phyloP scores from a whole-genome alignment of 208 protist species.

The Vickermania spadyakhi region DNA sequence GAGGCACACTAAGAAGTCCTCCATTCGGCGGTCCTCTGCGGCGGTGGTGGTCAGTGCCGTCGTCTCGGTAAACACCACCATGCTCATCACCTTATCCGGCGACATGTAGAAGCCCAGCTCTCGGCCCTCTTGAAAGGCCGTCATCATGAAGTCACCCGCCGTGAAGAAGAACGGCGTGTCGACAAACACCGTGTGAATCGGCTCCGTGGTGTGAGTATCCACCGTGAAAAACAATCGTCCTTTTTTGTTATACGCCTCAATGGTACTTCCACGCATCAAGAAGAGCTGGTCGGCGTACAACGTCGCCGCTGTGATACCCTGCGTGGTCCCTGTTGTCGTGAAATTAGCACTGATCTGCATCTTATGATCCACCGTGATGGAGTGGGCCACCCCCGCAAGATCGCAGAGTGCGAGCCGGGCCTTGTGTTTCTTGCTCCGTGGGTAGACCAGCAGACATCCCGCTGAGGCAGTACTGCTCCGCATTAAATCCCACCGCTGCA shows the following conservation, averaged over 20 bases:
- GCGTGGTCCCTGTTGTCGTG: slow-evolving; percentile 21
- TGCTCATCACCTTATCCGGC: slow-evolving; percentile 75
- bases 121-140: slow-evolving; percentile 57
- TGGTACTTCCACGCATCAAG: slow-evolving; percentile 47
- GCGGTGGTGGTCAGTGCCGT: slow-evolving; percentile 7
- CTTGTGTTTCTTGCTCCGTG: slow-evolving; percentile 45
- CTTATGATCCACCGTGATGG: slow-evolving; percentile 49
- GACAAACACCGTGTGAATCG: slow-evolving; percentile 45
- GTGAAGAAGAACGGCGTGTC: slow-evolving; percentile 77
- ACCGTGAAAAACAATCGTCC: slow-evolving; percentile 76
- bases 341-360: slow-evolving; percentile 40
- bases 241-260: slow-evolving; percentile 78
- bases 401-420: slow-evolving; percentile 75
- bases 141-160: slow-evolving; percentile 78
- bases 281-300: slow-evolving; percentile 80
- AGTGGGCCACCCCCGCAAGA: slow-evolving; percentile 34
- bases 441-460: slow-evolving; percentile 72
- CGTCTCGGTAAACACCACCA: slow-evolving; percentile 27
- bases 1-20: slow-evolving; percentile 59
- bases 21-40: slow-evolving; percentile 8
- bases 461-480: slow-evolving; percentile 22
- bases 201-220: slow-evolving; percentile 81
- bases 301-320: slow-evolving; percentile 40
- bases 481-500: slow-evolving; percentile 23
- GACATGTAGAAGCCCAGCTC: slow-evolving; percentile 83